Evolutionary conservation across 2,329 filamentous ascomycete genomes (phyloP).

Genomic region (Tothia fuscella): DNA sequence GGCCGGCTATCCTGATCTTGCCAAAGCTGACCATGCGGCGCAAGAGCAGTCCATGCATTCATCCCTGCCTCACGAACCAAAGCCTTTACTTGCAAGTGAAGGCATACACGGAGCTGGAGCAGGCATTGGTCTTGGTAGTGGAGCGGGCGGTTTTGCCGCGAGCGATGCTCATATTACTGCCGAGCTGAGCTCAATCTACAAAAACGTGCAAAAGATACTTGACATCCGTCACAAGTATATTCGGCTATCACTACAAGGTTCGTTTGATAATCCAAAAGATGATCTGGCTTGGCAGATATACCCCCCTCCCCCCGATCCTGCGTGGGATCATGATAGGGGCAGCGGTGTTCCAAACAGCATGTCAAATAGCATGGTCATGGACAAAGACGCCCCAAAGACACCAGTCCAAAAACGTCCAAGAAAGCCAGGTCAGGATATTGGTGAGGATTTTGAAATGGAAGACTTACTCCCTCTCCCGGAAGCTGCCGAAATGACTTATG

Average conservation of each 20-base stretch:
- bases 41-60: conserved; percentile 40
- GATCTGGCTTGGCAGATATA: conserved; percentile 76
- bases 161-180: conserved; percentile 69
- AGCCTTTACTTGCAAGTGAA: conserved; percentile 41
- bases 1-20: conserved; percentile 20
- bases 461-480: conserved; percentile 65
- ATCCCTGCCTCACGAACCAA: conserved; percentile 42
- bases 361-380: conserved; percentile 25
- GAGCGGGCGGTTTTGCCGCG: conserved; percentile 52
- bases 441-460: conserved; percentile 78
- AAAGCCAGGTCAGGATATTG: conserved; percentile 82
- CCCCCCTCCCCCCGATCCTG: conserved; percentile 79
- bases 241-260: conserved; percentile 66
- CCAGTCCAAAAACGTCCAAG: conserved; percentile 30
- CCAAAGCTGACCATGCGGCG: conserved; percentile 37
- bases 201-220: conserved; percentile 80
- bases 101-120: conserved; percentile 47
- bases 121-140: conserved; percentile 48
- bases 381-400: conserved; percentile 20
- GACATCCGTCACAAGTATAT: conserved; percentile 86
- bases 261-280: conserved; percentile 80
- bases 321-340: conserved; percentile 59
- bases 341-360: conserved; percentile 18
- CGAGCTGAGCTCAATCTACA: conserved; percentile 77
- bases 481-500: conserved; percentile 59